A percentile compares a stretch with the other conserved stretches of the same genome.
Conservation (phyloP, 1,284 basidiomycete species). For the Cutaneotrichosporon cavernicola region DNA sequence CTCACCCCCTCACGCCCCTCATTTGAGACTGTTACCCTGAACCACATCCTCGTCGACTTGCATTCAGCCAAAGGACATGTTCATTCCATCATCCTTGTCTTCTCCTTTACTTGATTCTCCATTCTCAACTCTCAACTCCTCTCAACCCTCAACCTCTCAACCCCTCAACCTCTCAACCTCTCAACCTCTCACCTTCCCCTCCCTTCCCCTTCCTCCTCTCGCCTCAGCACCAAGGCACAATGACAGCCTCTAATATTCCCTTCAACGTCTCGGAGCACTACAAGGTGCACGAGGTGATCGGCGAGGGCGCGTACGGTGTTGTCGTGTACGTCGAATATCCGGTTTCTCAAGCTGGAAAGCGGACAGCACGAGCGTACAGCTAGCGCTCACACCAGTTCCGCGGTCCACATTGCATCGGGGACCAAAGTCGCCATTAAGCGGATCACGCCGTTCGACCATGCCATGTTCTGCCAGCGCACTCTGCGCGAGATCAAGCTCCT, state of each 20-base stretch:
- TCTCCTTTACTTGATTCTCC: not conserved
- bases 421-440: constrained; percentile 86
- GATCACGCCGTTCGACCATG: constrained; percentile 89
- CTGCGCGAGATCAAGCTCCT: constrained; percentile 84
- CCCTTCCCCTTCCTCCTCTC: not conserved
- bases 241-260: constrained; percentile 31
- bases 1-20: too few relatives aligned
- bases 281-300: constrained; percentile 85
- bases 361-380: too few relatives aligned
- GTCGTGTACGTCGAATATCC: constrained; percentile 62
- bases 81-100: not conserved
- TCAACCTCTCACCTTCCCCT: not conserved
- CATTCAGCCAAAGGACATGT: not conserved
- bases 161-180: not conserved
- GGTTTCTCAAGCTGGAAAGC: not conserved
- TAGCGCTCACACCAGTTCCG: constrained; percentile 58
- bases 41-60: not conserved
- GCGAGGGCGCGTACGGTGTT: constrained; percentile 74
- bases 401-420: constrained; percentile 74
- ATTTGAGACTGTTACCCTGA: too few relatives aligned
- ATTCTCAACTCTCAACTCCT: not conserved
- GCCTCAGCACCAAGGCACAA: constrained; percentile 8
- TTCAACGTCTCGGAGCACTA: constrained; percentile 61
- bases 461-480: constrained; percentile 85
- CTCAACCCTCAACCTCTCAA: not conserved